These are phyloP conservation scores for Sporothrix mexicana DNA, from an alignment of 2,329 filamentous ascomycete species.

Conservation along the genomic window DNA sequence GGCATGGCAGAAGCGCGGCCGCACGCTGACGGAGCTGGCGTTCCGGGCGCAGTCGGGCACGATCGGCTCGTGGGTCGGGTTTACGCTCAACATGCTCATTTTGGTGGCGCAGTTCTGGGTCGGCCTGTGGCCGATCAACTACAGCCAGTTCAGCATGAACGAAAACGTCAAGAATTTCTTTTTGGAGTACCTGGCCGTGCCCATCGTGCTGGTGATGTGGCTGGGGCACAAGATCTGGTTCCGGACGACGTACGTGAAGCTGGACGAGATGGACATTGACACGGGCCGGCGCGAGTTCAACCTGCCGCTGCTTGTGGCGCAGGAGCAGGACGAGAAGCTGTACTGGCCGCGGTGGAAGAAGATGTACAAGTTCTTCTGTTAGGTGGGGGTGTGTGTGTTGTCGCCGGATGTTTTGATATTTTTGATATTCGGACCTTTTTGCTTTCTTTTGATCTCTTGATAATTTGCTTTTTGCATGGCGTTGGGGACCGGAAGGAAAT, in stretches of 20 bases:
- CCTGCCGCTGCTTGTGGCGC: slow-evolving; percentile 74
- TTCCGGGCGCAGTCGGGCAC: slow-evolving; percentile 82
- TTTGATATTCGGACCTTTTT: background rate
- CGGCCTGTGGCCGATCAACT: slow-evolving; percentile 75
- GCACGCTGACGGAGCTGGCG: slow-evolving; percentile 75
- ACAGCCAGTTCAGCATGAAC: slow-evolving; percentile 50
- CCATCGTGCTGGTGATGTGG: slow-evolving; percentile 72
- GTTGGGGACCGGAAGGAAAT: slow-evolving; percentile 27
- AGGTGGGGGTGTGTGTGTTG: slow-evolving; percentile 27
- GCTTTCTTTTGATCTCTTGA: background rate
- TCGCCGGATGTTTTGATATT: background rate
- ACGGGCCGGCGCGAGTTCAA: slow-evolving; percentile 88
- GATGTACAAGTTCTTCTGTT: slow-evolving; percentile 76
- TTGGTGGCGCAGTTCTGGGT: slow-evolving; percentile 88
- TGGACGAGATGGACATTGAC: slow-evolving; percentile 81
- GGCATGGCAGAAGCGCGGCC: slow-evolving; percentile 75
- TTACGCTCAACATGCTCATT: slow-evolving; percentile 75
- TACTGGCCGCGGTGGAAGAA: slow-evolving; percentile 79
- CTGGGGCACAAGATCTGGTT: slow-evolving; percentile 76
- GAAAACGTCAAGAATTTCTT: slow-evolving; percentile 72
- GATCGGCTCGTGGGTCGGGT: slow-evolving; percentile 78
- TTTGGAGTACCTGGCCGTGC: slow-evolving; percentile 71
- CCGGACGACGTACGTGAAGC: slow-evolving; percentile 69
- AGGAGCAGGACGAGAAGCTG: slow-evolving; percentile 76
- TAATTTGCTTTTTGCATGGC: slow-evolving; percentile 30